phyloP scores from a whole-genome alignment of 441 rosid genomes.

The Euphorbia schlechtendalii region DNA sequence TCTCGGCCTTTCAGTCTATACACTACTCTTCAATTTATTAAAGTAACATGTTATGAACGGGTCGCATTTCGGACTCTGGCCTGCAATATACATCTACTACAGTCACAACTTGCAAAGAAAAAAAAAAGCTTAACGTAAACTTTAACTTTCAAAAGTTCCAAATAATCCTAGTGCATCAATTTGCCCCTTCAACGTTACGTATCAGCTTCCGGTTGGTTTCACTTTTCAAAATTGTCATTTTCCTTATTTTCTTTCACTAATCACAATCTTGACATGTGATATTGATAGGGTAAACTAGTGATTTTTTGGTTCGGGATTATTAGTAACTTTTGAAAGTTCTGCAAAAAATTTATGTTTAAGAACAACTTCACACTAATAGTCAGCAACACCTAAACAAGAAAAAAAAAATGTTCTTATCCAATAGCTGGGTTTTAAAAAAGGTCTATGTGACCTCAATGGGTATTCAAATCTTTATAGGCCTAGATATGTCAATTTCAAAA shows the following conservation, averaged over 20 bases:
- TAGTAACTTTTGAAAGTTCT: no score
- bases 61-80: conserved; percentile 12
- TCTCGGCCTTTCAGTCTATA: conserved; percentile 19
- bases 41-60: conserved; percentile 15
- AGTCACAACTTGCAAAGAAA: conserved; percentile 1
- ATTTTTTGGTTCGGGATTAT: no score
- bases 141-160: no score
- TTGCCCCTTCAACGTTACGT: no score
- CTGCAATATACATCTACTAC: conserved; percentile 16
- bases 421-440: not conserved
- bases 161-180: no score
- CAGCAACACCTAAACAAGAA: not conserved
- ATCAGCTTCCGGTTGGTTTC: no score
- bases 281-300: no score
- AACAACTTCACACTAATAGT: not conserved
- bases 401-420: not conserved
- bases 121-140: not conserved
- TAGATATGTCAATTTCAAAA: not conserved
- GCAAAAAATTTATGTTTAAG: not conserved
- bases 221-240: no score
- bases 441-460: not conserved
- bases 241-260: no score
- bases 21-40: conserved; percentile 38
- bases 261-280: no score
- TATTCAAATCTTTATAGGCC: not conserved